Conservation (phyloP, 2,329 filamentous ascomycete species). For the Colletotrichum lentis region DNA sequence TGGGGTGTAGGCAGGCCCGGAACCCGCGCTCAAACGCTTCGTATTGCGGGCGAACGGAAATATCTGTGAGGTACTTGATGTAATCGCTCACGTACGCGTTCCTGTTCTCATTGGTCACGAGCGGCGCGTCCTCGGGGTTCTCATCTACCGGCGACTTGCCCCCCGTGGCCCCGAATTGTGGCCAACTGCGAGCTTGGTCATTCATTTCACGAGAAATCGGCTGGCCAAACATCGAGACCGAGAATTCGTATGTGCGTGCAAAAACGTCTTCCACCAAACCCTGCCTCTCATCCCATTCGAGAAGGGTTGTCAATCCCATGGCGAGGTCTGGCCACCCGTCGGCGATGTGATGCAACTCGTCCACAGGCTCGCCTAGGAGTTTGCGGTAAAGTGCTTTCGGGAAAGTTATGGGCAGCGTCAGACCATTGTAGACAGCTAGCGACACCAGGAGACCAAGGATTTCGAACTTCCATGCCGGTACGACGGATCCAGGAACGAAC, state of each 20-base stretch:
- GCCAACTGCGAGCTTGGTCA: slow-evolving; percentile 56
- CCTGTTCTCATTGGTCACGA: slow-evolving; percentile 85
- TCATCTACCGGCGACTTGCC: slow-evolving; percentile 46
- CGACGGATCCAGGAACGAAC: slow-evolving; percentile 84
- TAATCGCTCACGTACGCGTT: slow-evolving; percentile 84
- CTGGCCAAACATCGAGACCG: slow-evolving; percentile 65
- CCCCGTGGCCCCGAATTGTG: slow-evolving; percentile 54
- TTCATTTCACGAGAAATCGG: slow-evolving; percentile 67
- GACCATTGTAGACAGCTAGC: slow-evolving; percentile 89
- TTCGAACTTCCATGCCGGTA: slow-evolving; percentile 89
- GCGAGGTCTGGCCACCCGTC: slow-evolving; percentile 89
- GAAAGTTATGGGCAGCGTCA: slow-evolving; percentile 90
- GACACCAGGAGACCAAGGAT: slow-evolving; percentile 88
- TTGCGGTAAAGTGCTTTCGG: slow-evolving; percentile 85
- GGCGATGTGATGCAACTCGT: slow-evolving; percentile 76
- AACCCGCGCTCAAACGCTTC: slow-evolving; percentile 85
- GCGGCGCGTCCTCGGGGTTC: slow-evolving; percentile 64
- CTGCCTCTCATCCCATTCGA: slow-evolving; percentile 78
- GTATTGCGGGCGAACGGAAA: slow-evolving; percentile 79
- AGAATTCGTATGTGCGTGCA: slow-evolving; percentile 86
- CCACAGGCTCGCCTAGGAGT: slow-evolving; percentile 74
- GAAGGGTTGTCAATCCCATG: slow-evolving; percentile 74
- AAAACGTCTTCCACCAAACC: slow-evolving; percentile 84
- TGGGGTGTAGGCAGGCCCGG: slow-evolving; percentile 73
- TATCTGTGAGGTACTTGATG: slow-evolving; percentile 80